A percentile compares a stretch with the other conserved stretches of the same genome.
These are phyloP conservation scores for Fusarium sp. DNA, from an alignment of 2,329 filamentous ascomycete genomes.

Conservation along the genomic window DNA sequence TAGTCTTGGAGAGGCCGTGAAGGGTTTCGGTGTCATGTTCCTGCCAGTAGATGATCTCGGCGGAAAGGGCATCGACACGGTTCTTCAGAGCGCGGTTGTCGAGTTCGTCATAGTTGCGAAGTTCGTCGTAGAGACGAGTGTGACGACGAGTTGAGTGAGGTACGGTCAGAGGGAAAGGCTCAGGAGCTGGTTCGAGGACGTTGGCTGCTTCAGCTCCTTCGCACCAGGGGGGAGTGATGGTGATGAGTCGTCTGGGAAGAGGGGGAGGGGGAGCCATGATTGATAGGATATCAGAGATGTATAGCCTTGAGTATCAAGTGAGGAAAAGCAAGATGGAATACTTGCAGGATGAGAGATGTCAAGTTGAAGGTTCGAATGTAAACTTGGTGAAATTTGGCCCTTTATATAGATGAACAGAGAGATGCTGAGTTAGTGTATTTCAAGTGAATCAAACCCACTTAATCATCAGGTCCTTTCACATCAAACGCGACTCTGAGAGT, in stretches of 20 bases:
- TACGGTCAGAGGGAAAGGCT: slow-evolving; percentile 12
- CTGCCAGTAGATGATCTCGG: slow-evolving; percentile 28
- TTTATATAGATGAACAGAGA: neutral
- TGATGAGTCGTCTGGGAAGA: slow-evolving; percentile 29
- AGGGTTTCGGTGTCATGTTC: slow-evolving; percentile 17
- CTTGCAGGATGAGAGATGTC: neutral
- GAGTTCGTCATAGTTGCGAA: slow-evolving; percentile 10
- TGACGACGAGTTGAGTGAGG: slow-evolving; percentile 25
- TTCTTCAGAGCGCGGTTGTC: slow-evolving; percentile 18
- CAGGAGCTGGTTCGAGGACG: neutral
- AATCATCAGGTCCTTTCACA: neutral
- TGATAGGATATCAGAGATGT: neutral
- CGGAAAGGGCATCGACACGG: slow-evolving; percentile 18
- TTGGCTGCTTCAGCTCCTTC: neutral
- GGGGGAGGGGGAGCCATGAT: slow-evolving; percentile 15
- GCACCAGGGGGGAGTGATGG: slow-evolving; percentile 28
- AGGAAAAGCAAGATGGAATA: neutral
- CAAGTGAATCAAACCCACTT: neutral
- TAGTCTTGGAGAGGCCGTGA: slow-evolving; percentile 30
- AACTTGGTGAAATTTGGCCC: neutral
- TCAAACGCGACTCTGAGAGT: neutral
- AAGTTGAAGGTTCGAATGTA: neutral
- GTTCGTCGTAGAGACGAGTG: slow-evolving; percentile 22
- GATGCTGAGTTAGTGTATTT: too few relatives aligned
- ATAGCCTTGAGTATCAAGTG: neutral